Conservation (phyloP, 805 yeast genomes). For the Yamadazyma tumulicola region DNA sequence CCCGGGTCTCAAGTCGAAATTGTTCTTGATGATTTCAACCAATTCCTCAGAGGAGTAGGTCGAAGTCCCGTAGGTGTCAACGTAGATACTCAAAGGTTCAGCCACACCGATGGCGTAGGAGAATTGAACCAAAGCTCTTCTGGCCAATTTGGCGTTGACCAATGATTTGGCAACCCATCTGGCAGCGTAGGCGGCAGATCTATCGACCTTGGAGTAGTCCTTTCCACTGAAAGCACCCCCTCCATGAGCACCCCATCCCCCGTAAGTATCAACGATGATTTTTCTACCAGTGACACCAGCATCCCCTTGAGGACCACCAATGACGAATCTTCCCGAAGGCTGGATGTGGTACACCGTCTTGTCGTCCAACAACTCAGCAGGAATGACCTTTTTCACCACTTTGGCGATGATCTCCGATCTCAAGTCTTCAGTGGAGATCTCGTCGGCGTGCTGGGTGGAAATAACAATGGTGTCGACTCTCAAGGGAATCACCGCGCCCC, state of each 20-base stretch:
- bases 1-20: conserved; percentile 99
- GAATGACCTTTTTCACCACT: conserved; percentile 88
- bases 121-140: conserved; percentile 96
- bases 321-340: conserved; percentile 99
- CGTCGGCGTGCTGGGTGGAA: conserved; percentile 97
- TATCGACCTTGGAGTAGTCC: conserved; percentile 99
- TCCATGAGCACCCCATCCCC: conserved; percentile 99
- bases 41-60: conserved; percentile 84
- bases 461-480: conserved; percentile 98
- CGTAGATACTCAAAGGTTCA: conserved; percentile 96
- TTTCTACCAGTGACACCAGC: conserved; percentile 99
- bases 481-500: conserved; percentile 92
- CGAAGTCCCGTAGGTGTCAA: conserved; percentile 98
- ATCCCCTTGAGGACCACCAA: conserved; percentile 99
- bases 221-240: conserved; percentile 99
- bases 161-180: conserved; percentile 99
- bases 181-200: conserved; percentile 99
- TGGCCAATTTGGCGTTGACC: conserved; percentile 90
- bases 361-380: conserved; percentile 85
- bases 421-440: conserved; percentile 88
- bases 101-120: conserved; percentile 99
- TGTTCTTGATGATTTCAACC: conserved; percentile 85
- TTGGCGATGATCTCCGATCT: conserved; percentile 75
- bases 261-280: conserved; percentile 98
- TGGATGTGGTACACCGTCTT: conserved; percentile 97